Evolutionary conservation across 345 rosid genomes (phyloP), one percentile per base, ranked within the genome.

Genomic region (Firmiana major): DNA sequence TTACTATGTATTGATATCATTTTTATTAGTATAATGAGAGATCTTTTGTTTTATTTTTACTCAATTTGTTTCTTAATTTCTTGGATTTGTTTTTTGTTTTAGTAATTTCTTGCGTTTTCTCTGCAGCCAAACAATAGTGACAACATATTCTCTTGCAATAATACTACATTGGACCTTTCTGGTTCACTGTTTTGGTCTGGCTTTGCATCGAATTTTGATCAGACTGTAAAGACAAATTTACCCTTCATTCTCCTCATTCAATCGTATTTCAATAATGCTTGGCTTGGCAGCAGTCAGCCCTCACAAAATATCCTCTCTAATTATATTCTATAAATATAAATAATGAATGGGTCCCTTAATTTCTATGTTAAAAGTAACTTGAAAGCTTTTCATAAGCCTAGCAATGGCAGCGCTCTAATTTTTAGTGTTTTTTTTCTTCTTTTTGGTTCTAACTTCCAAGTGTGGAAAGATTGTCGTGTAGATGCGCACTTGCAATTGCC

Each of bases 81-180:
- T 22, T 21, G 15, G 5, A 9, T 17, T 11, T 67, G 34, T 4
- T 7, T 68, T 67, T 6, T 22, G 21, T 11, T n/a, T 43, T 5
- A 28, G 38, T 16, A 9, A 9, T 70, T 71, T 6, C 49, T 54
- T 21, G 65, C 51, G 76, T 73, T 73, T 73, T 73, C 65, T 73
- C 64, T 55, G 2, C 36, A 13, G 15, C 51, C 75, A 55, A 73
- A 73, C 51, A 55, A 4, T 0, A 4, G 22, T 49, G 55, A 51
- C 64, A 10, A 21, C 64, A 73, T 36, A 54, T 54, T n/a, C 31
- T 59, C 64, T 38, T 6, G 15, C 19, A 71, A 49, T 31, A 15
- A 24, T 70, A 21, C n/a, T 19, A 10, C 7, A 15, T 31, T 6
- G 60, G 16, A 71, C 34, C 24, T 17, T 48, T 28, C 16, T 9